Percentiles rank a stretch among this genome's conserved stretches.
phyloP scores from a whole-genome alignment of 2,329 filamentous ascomycete genomes.

The Epichloe bromicola region DNA sequence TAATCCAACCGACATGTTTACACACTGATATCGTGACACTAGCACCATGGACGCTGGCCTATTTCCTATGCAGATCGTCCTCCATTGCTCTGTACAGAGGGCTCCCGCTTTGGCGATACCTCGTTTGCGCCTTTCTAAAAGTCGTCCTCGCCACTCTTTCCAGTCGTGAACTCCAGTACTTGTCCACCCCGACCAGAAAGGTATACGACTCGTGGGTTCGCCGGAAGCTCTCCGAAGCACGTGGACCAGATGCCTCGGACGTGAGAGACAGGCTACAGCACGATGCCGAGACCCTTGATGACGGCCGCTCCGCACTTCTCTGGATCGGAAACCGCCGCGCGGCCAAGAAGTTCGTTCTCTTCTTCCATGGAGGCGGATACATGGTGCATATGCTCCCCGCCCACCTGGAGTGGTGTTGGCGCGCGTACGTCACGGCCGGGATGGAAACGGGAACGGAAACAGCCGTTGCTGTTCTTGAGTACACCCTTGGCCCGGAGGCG shows the following conservation, averaged over 20 bases:
- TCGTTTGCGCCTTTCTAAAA: conserved; percentile 2
- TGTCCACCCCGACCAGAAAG: conserved; percentile 1
- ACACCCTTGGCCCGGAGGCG: conserved; percentile 16
- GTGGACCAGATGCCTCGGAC: not conserved
- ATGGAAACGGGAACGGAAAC: conserved; percentile 3
- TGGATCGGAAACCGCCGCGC: not conserved
- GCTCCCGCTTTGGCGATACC: not conserved
- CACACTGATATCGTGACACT: not conserved
- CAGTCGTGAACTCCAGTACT: conserved; percentile 6
- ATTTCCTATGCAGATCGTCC: not conserved
- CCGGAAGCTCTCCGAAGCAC: not conserved
- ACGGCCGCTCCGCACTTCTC: conserved; percentile 1
- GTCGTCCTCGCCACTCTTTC: conserved; percentile 1
- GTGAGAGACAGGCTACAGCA: not conserved
- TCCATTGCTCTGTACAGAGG: not conserved
- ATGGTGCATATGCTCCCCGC: not conserved
- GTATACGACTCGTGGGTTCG: conserved; percentile 5
- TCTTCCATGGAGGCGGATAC: not conserved
- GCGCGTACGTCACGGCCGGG: not conserved
- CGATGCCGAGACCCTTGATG: conserved; percentile 6
- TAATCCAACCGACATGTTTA: no score
- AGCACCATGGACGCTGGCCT: not conserved
- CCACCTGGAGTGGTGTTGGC: not conserved
- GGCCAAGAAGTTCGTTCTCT: not conserved
- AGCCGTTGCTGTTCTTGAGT: conserved; percentile 17